These are phyloP conservation scores for Aurifilum marmelostoma DNA, from an alignment of 2,329 filamentous ascomycete species.

Conservation along the genomic window DNA sequence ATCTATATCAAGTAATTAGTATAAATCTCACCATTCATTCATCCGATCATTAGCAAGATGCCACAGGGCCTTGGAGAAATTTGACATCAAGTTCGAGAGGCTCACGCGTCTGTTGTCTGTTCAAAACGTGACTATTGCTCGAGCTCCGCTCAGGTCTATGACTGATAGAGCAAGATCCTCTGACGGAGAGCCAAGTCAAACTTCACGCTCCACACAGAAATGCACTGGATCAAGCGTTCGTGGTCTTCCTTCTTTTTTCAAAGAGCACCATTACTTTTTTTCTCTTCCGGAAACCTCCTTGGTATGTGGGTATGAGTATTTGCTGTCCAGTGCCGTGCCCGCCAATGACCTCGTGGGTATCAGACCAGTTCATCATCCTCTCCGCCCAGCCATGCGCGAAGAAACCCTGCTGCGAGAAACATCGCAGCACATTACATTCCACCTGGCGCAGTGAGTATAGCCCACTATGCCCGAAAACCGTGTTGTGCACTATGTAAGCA, in stretches of 20 bases:
- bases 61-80: too few species aligned
- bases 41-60: too few species aligned
- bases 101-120: neutral
- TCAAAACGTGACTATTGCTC: neutral
- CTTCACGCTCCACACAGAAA: neutral
- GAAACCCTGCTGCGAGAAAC: neutral
- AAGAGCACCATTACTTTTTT: neutral
- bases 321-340: neutral
- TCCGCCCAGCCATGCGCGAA: conserved; percentile 2
- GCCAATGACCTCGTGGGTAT: conserved; percentile 9
- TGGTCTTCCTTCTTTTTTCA: neutral
- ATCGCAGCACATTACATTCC: neutral
- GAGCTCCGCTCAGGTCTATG: too few species aligned
- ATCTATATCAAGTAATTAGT: neutral
- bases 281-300: neutral
- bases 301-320: conserved; percentile 7
- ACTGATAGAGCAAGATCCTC: neutral
- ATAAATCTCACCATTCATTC: neutral
- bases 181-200: neutral
- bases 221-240: neutral
- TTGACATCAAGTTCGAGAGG: neutral
- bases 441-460: neutral
- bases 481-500: conserved; percentile 1
- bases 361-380: neutral
- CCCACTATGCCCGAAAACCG: conserved; percentile 1